Evolutionary conservation across 345 rosid genomes (phyloP).

Genomic region (Eucalyptus sideroxylon): DNA sequence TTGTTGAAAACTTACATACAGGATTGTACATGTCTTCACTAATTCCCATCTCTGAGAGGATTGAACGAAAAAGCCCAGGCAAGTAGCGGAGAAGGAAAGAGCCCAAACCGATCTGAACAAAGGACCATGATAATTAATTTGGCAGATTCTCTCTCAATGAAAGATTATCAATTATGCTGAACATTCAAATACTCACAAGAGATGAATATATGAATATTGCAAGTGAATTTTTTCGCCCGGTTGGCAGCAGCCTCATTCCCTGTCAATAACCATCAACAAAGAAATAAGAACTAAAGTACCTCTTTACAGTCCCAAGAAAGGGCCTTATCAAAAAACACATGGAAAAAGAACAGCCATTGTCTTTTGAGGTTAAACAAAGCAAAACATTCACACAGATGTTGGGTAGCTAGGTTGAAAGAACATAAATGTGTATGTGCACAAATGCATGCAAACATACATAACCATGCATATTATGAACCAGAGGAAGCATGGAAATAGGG

Average conservation of each 20-base stretch:
- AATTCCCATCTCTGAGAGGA: constrained; percentile 74
- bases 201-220: constrained; percentile 77
- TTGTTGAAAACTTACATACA: constrained; percentile 68
- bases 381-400: background rate
- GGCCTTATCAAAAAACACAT: background rate
- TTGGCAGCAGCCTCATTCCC: constrained; percentile 96
- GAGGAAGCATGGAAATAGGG: background rate
- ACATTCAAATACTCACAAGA: constrained; percentile 33
- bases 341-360: background rate
- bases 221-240: constrained; percentile 73
- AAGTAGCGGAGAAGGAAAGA: constrained; percentile 71
- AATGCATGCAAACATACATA: background rate
- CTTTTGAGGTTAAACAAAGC: background rate
- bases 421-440: background rate
- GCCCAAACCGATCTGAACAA: constrained; percentile 75
- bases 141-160: background rate
- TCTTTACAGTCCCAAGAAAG: background rate
- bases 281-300: background rate
- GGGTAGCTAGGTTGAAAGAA: background rate
- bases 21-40: constrained; percentile 95
- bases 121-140: background rate
- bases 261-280: constrained; percentile 9
- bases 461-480: background rate
- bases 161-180: background rate
- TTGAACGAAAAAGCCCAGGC: constrained; percentile 45